Percentiles rank a stretch among this genome's conserved stretches.
Conservation (phyloP, 148 eudicot genomes). For the Spergularia marina region DNA sequence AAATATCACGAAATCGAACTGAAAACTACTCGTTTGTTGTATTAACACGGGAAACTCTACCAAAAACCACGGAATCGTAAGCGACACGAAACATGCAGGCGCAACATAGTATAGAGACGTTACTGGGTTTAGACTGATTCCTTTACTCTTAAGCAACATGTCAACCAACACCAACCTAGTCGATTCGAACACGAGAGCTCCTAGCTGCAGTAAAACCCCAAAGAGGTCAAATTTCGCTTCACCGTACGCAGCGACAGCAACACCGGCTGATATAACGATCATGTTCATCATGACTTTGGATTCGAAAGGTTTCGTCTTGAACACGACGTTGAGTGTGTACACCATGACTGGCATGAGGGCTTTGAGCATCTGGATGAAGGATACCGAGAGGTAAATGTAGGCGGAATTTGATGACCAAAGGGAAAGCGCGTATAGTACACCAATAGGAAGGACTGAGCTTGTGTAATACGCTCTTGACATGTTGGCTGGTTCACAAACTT, state of each 20-base stretch:
- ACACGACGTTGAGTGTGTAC: not conserved
- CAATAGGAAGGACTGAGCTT: constrained; percentile 56
- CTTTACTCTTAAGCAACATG: constrained; percentile 55
- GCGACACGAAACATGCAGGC: constrained; percentile 48
- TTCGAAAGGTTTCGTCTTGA: constrained; percentile 43
- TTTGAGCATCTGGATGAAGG: constrained; percentile 71
- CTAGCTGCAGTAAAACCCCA: constrained; percentile 52
- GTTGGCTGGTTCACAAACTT: constrained; percentile 40
- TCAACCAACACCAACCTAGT: constrained; percentile 62
- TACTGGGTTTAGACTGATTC: constrained; percentile 56
- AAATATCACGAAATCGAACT: constrained; percentile 43
- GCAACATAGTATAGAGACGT: constrained; percentile 63
- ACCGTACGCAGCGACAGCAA: constrained; percentile 62
- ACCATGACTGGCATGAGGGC: constrained; percentile 38
- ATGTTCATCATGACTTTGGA: constrained; percentile 46
- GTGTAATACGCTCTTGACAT: constrained; percentile 39
- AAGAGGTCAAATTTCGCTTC: constrained; percentile 54
- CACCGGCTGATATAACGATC: constrained; percentile 58
- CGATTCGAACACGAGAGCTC: constrained; percentile 57
- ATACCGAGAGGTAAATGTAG: constrained; percentile 63
- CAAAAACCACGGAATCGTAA: constrained; percentile 52
- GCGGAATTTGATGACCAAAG: constrained; percentile 74
- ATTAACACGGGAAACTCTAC: constrained; percentile 50
- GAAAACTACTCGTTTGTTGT: constrained; percentile 21
- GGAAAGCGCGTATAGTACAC: constrained; percentile 52